Percentiles rank a stretch among this genome's conserved stretches.
Conservation (phyloP, 495 filamentous ascomycete genomes). For the Podospora pseudocomata region DNA sequence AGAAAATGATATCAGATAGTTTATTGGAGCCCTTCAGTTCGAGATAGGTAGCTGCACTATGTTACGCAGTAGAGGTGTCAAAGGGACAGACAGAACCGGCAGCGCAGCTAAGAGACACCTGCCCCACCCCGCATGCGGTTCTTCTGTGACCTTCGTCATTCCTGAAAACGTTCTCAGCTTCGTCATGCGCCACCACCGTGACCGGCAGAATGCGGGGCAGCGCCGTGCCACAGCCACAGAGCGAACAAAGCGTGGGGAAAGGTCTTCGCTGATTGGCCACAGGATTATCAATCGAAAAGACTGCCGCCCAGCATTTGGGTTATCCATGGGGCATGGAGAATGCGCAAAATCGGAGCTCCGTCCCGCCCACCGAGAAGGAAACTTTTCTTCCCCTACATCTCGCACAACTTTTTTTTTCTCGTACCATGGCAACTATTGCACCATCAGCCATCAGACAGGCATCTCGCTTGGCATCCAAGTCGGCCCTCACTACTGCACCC, state of each 20-base stretch:
- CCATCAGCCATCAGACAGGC: conserved; percentile 74
- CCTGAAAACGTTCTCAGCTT: not conserved
- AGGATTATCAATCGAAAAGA: conserved; percentile 1
- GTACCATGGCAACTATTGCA: conserved; percentile 67
- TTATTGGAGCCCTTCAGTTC: not conserved
- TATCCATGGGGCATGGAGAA: conserved; percentile 10
- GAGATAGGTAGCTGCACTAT: not conserved
- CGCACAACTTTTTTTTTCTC: conserved; percentile 2
- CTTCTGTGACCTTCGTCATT: not conserved
- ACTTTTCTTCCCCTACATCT: conserved; percentile 18
- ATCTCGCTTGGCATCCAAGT: conserved; percentile 62
- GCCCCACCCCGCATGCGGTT: not conserved
- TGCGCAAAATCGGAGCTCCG: conserved; percentile 19
- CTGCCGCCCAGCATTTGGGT: conserved; percentile 9
- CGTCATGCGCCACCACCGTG: conserved; percentile 18
- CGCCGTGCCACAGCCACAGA: not conserved
- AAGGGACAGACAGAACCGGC: not conserved
- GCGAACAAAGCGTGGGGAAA: not conserved
- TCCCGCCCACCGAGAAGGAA: conserved; percentile 11
- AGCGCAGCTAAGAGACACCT: not conserved
- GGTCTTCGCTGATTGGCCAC: not conserved
- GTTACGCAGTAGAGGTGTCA: too few relatives aligned
- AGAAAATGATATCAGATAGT: not conserved
- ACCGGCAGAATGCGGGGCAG: conserved; percentile 10
- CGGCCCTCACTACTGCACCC: conserved; percentile 44